These are phyloP conservation scores for Saururus chinensis DNA, from an alignment of 164 flowering plant genomes.

Conservation along the genomic window DNA sequence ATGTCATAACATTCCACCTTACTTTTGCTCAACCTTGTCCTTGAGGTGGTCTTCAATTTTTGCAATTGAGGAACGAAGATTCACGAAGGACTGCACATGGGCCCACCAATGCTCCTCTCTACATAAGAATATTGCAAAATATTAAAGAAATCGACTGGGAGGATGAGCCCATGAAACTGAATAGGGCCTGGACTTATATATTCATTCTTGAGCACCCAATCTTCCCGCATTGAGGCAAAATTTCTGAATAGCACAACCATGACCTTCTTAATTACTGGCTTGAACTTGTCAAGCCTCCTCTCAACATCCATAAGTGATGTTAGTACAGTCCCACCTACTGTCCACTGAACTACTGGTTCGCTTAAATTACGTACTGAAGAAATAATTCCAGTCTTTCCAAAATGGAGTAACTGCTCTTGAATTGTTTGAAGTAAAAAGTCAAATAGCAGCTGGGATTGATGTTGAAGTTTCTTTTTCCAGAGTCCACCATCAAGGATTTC, in stretches of 20 bases:
- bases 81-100: too few species aligned
- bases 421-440: conserved; percentile 80
- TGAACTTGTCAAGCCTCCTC: conserved; percentile 96
- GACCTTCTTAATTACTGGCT: conserved; percentile 99
- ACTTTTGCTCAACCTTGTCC: too few species aligned
- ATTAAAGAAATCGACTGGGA: too few species aligned
- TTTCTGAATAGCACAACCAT: conserved; percentile 97
- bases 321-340: conserved; percentile 92
- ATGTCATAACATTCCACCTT: too few species aligned
- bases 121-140: too few species aligned
- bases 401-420: conserved; percentile 84
- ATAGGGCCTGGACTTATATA: conserved; percentile 90
- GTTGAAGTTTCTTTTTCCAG: conserved; percentile 78
- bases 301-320: conserved; percentile 98
- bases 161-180: too few species aligned
- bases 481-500: conserved; percentile 81
- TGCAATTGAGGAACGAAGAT: too few species aligned
- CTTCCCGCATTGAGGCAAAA: conserved; percentile 73
- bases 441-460: conserved; percentile 66
- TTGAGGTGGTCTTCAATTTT: too few species aligned
- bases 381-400: conserved; percentile 85
- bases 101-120: too few species aligned
- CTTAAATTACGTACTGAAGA: conserved; percentile 95
- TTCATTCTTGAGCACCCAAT: conserved; percentile 81
- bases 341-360: conserved; percentile 88